phyloP scores from a whole-genome alignment of 176 grass and related monocot species.

The Rhynchospora tenuis region DNA sequence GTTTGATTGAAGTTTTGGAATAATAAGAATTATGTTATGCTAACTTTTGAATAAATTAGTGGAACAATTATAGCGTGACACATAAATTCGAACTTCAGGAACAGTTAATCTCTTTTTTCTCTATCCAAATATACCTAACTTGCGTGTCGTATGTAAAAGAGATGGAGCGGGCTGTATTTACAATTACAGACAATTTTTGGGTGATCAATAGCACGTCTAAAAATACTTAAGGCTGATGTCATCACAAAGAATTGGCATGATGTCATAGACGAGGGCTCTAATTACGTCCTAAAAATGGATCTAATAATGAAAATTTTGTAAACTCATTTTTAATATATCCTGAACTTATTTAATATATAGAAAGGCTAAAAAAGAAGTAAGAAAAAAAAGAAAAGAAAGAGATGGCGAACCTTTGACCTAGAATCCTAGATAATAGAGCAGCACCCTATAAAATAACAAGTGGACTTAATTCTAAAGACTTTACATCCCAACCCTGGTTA shows the following conservation, averaged over 20 bases:
- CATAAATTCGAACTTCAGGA: too few species aligned
- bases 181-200: background rate
- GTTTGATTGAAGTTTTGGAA: too few species aligned
- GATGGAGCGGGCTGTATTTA: too few species aligned
- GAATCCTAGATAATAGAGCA: background rate
- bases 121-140: too few species aligned
- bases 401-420: slow-evolving; percentile 6
- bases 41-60: too few species aligned
- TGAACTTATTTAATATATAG: background rate
- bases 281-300: too few species aligned
- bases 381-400: background rate
- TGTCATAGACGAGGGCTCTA: background rate
- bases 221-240: background rate
- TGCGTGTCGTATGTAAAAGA: too few species aligned
- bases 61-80: too few species aligned
- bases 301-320: too few species aligned
- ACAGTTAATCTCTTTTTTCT: too few species aligned
- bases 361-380: background rate
- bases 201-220: background rate
- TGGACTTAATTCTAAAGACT: background rate
- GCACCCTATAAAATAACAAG: background rate
- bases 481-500: background rate
- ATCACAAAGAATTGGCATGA: background rate
- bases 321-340: background rate
- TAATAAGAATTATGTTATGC: too few species aligned